Percentiles rank a stretch among this genome's conserved stretches.
These are phyloP conservation scores for Leccinum barrowsii DNA, from an alignment of 768 basidiomycete genomes.

Conservation along the genomic window DNA sequence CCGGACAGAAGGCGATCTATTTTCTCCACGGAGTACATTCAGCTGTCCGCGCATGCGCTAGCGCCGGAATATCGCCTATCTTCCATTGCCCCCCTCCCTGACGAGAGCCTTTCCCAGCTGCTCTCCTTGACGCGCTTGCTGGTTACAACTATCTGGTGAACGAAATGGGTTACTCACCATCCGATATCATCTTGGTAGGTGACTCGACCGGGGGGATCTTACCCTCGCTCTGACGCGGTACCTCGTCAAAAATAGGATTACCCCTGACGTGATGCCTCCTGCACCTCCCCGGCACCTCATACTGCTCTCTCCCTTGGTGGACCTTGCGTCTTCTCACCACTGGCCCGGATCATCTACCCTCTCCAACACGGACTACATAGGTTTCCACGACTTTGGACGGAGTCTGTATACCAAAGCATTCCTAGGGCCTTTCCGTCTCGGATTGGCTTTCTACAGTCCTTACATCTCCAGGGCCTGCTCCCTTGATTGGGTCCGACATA, in stretches of 20 bases:
- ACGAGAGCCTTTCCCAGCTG: no score
- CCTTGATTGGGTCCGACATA: constrained; percentile 33
- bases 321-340: constrained; percentile 40
- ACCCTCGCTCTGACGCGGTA: constrained; percentile 61
- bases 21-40: constrained; percentile 57
- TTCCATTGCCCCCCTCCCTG: constrained; percentile 33
- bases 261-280: constrained; percentile 33
- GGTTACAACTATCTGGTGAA: no score
- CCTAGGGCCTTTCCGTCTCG: constrained; percentile 45
- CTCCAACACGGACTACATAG: constrained; percentile 29
- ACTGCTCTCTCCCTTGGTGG: constrained; percentile 56
- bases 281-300: constrained; percentile 46
- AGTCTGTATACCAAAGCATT: constrained; percentile 41
- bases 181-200: no score
- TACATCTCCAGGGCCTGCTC: constrained; percentile 57
- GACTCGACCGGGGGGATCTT: constrained; percentile 42
- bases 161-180: no score
- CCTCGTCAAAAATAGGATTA: constrained; percentile 46
- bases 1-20: constrained; percentile 57
- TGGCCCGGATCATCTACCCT: constrained; percentile 37
- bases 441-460: constrained; percentile 42
- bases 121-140: no score
- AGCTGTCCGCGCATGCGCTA: constrained; percentile 54
- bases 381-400: constrained; percentile 6
- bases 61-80: constrained; percentile 73